Base-by-base conservation (phyloP, 2,329 filamentous ascomycete species). In the Akanthomyces lecanii region DNA sequence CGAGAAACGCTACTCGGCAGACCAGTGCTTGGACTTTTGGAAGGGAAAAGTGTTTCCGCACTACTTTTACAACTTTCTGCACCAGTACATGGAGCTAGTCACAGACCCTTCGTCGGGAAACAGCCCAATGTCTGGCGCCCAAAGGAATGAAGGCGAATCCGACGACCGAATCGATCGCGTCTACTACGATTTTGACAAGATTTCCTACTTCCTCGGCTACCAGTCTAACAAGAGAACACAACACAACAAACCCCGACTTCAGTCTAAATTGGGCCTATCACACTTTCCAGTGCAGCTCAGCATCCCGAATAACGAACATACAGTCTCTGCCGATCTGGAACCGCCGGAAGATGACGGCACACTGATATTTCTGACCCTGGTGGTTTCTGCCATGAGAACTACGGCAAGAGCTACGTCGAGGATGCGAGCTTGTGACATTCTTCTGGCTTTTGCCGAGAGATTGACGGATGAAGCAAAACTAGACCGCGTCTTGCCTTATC, bases 51-150 rank as follows among this genome's bases (percentile, higher is more conserved):
- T 94, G 4, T 99, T 99, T 66, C 96, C 95, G 0, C 86, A 91
- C 63, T 99, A 99, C 76, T 99, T 99, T 71, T 98, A 97, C 80
- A 96, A 87, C 72, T 98, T 99, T 72, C 81, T 99, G 38, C 95
- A 99, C 73, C 93, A 97, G 70, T 97, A 99, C 72, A 97, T 99
- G 92, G 91, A 91, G 68, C 84, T 96, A 61, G 91, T 99, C 66
- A 98, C 95, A 4, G 92, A 98, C 72, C 90, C 93, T 0, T 91
- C 89, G 0, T 91, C 91, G 1, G 92, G 91, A 0, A 88, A 89
- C 67, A 87, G 85, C 59, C 84, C 88, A 12, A 83, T 91, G 48
- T 88, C 89, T 11, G 85, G 89, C 1, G 82, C 85, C 12, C 67
- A 70, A 42, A 86, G 85, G 66, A 96, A 93, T 70, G 81, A 93